Conservation (phyloP, 1,284 basidiomycete genomes). For the Leccinum griseonigrum region DNA sequence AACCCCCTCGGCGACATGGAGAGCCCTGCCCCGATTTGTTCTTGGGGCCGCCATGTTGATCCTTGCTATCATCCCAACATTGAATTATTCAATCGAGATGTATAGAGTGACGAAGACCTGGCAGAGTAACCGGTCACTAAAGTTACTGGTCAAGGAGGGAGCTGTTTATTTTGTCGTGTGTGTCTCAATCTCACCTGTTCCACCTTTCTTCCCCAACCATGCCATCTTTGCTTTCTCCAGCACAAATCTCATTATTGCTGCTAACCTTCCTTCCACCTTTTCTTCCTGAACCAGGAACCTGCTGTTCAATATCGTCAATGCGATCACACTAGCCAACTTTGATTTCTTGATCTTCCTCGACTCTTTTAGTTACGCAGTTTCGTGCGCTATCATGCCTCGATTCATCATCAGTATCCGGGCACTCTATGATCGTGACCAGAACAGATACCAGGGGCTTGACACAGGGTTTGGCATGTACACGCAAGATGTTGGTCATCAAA, state of each 20-base stretch:
- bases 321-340: not conserved
- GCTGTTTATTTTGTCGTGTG: not conserved
- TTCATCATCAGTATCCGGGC: not conserved
- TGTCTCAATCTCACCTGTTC: not conserved
- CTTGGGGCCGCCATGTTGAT: not conserved
- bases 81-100: not conserved
- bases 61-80: not conserved
- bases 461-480: not conserved
- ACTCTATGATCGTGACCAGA: not conserved
- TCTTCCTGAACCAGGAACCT: not conserved
- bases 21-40: not conserved
- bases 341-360: not conserved
- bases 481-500: not conserved
- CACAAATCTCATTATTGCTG: not conserved
- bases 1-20: not conserved
- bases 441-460: not conserved
- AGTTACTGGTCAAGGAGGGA: not conserved
- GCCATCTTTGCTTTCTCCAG: not conserved
- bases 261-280: not conserved
- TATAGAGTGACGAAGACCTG: not conserved
- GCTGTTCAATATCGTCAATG: not conserved
- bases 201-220: not conserved
- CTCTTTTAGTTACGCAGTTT: not conserved
- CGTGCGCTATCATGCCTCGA: not conserved
- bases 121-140: not conserved